phyloP scores from a whole-genome alignment of 352 stramenopile species.

The Globisporangium nagaii region DNA sequence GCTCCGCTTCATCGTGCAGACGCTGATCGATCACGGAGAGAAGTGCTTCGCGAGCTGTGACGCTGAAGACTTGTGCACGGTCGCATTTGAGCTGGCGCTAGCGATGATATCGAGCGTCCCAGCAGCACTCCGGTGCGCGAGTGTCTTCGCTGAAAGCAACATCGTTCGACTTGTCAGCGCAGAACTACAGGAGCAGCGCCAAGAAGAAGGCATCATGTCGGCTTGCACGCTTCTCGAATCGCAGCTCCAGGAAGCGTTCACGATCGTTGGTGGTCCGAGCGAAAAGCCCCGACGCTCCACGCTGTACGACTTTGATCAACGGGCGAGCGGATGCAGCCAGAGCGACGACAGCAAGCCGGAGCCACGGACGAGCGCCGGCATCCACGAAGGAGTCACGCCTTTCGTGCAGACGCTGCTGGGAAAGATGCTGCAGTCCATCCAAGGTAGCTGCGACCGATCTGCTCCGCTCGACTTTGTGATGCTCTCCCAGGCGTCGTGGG shows the following conservation, averaged over 20 bases:
- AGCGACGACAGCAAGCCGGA: not conserved
- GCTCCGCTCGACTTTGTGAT: conserved; percentile 35
- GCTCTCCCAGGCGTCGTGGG: conserved; percentile 54
- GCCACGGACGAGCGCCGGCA: no score
- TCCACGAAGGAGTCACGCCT: not conserved
- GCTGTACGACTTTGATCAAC: conserved; percentile 22
- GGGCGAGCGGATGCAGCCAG: not conserved
- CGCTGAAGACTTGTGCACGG: conserved; percentile 37
- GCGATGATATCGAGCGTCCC: conserved; percentile 30
- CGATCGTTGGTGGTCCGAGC: conserved; percentile 25
- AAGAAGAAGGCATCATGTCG: not conserved
- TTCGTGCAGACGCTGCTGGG: conserved; percentile 18
- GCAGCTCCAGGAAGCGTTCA: conserved; percentile 26
- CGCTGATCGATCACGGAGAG: conserved; percentile 17
- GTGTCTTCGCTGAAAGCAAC: not conserved
- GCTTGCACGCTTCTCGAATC: conserved; percentile 26
- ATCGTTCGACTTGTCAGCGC: not conserved
- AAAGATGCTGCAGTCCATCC: conserved; percentile 36
- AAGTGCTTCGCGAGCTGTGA: conserved; percentile 16
- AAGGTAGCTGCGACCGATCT: conserved; percentile 14
- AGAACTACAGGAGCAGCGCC: not conserved
- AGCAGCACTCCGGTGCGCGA: conserved; percentile 21
- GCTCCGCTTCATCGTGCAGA: conserved; percentile 22
- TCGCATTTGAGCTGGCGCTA: conserved; percentile 27
- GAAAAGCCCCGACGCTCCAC: conserved; percentile 20